Base-by-base conservation (phyloP, 2,329 filamentous ascomycete genomes). In the Torrubiella hemipterigena region DNA sequence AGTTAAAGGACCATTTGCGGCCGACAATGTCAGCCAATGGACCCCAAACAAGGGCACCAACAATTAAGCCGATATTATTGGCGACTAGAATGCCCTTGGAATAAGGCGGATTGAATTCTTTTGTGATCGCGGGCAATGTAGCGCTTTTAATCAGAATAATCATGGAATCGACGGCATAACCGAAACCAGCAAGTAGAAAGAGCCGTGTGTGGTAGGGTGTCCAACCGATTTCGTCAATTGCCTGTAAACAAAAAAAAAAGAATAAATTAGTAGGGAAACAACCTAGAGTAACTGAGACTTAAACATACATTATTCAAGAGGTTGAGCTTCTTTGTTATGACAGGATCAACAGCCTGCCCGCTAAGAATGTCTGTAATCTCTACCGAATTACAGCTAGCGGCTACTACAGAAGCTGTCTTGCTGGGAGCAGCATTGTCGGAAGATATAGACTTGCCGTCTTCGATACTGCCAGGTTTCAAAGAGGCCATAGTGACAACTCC, bases 1-100 rank as follows among this genome's bases (percentile, higher is more conserved):
- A 49, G 39, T 78, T 78, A 54, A 79, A 80, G 2, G 75, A 73
- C 41, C 68, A 70, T 36, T 67, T 64, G n/a, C 74, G 59, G 3
- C 73, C 74, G 35, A 79, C 70, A 15, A 78, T 62, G 41, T 79
- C 74, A 7, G 71, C 72, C 8, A 22, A 8, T 8, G n/a, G 20
- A 22, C 20, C 20, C 20, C 20, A 22, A 22, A 22, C 8, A n/a
- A 22, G 20, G n/a, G 20, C 20, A 8, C 20, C 20, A 8, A 22
- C 20, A n/a, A 22, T 22, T n/a, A 22, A 22, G 8, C 20, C 20
- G n/a, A 22, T n/a, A n/a, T 22, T 22, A 22, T 22, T 22, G 20
- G 20, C 20, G 20, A 22, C 20, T 8, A 22, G 20, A 22, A 22
- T 22, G n/a, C 20, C 20, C 20, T 22, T 22, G 20, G 8, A 8